Evolutionary conservation across 805 yeast species (phyloP), one percentile per base, ranked within the genome.

Genomic region (Saturnispora dispora): DNA sequence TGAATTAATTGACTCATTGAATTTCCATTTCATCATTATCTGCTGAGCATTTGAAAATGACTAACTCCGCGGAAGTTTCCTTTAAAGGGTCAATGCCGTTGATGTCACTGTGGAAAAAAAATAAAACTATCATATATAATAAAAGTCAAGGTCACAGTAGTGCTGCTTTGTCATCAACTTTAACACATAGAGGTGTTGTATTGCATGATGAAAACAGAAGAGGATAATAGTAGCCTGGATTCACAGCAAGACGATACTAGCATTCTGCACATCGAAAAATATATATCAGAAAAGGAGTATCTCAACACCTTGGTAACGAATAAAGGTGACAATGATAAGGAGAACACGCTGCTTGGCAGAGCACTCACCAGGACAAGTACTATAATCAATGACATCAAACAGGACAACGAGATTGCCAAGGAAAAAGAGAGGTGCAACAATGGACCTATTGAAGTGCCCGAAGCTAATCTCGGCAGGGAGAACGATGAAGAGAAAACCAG

Each of bases 351-450:
- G 11, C 22, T 37, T 7, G 46, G 33, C 6, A 18, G 41, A 15
- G 50, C 58, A 1, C 13, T 60, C 3, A 56, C 66, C 1, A 49
- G 63, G 40, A 58, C 65, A 1, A 58, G 67, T 3, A 58, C 59
- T 10, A 47, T 63, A 1, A 36, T 65, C 0, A 62, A 63, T 15
- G 64, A 65, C 13, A 54, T 65, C n/a, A 55, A 53, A 37, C 67
- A 65, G 41, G 69, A 65, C 36, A 64, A 65, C 50, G 53, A 54
- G 33, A 37, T 62, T 18, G 62, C 68, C 1, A 60, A 60, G 41
- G 52, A 51, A 2, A 60, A 60, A 40, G 53, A 53, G 3, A 27
- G 18, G 25, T 43, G 36, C 17, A 36, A 36, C 25, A 46, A 17
- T 4, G 28, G 37, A 39, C 17, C 37, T 37, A 44, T 44, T 30